phyloP scores from a whole-genome alignment of 1,284 basidiomycete genomes.

The Heterobasidion parviporum region DNA sequence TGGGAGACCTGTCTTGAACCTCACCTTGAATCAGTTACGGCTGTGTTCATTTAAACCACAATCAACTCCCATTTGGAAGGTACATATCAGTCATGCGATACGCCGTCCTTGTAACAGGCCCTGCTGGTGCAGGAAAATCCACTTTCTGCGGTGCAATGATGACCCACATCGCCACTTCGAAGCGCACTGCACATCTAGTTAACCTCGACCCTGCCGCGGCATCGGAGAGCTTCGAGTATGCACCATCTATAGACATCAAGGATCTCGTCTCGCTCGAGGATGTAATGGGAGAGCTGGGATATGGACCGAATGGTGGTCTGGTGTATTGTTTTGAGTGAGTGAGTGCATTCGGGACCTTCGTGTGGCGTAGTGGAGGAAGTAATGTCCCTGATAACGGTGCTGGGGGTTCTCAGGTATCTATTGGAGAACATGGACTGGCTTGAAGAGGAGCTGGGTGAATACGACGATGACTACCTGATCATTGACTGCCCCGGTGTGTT shows the following conservation, averaged over 20 bases:
- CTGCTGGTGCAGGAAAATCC: constrained; percentile 96
- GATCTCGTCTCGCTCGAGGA: constrained; percentile 92
- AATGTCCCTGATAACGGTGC: not conserved
- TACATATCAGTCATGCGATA: constrained; percentile 65
- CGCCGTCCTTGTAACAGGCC: constrained; percentile 83
- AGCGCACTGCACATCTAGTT: constrained; percentile 86
- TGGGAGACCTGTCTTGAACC: too few relatives aligned
- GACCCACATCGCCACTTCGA: constrained; percentile 82
- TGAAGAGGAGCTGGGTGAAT: constrained; percentile 93
- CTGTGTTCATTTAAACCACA: not conserved
- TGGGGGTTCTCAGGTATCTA: constrained; percentile 62
- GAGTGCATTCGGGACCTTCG: constrained; percentile 27
- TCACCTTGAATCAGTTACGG: too few relatives aligned
- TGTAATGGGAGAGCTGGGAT: constrained; percentile 92
- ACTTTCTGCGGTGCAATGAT: constrained; percentile 90
- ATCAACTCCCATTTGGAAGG: not conserved
- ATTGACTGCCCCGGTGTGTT: constrained; percentile 91
- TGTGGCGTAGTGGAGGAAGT: not conserved
- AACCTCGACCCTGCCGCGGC: constrained; percentile 97
- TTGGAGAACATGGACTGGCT: constrained; percentile 98
- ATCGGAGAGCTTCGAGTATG: constrained; percentile 80
- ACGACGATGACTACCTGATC: constrained; percentile 95
- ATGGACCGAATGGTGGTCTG: constrained; percentile 95
- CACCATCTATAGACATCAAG: constrained; percentile 90
- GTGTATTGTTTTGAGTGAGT: constrained; percentile 99